phyloP scores from a whole-genome alignment of 1,284 basidiomycete species.

The Puccinia brachypodii region DNA sequence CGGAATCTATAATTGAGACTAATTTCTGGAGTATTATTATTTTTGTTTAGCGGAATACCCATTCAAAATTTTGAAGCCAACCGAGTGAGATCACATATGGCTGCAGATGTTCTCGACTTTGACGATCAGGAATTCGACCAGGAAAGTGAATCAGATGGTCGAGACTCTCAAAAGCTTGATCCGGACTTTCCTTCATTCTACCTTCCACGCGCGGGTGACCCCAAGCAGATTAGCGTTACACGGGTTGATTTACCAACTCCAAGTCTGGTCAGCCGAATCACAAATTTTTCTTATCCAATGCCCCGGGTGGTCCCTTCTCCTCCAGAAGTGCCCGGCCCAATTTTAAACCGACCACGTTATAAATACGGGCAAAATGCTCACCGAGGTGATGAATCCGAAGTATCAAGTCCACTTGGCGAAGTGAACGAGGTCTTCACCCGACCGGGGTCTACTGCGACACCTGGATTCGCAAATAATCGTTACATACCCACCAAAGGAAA shows the following conservation, averaged over 20 bases:
- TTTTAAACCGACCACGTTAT: slow-evolving; percentile 16
- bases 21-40: background rate
- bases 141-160: background rate
- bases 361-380: background rate
- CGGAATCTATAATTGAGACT: background rate
- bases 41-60: slow-evolving; percentile 20
- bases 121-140: background rate
- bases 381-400: background rate
- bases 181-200: slow-evolving; percentile 27
- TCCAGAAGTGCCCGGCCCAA: slow-evolving; percentile 18
- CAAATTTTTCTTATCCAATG: slow-evolving; percentile 21
- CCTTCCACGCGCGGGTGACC: slow-evolving; percentile 23
- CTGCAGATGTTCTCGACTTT: background rate
- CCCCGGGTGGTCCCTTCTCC: slow-evolving; percentile 11
- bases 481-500: slow-evolving; percentile 34
- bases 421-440: background rate
- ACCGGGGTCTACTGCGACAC: slow-evolving; percentile 30
- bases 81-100: slow-evolving; percentile 27
- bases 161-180: background rate
- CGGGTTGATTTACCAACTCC: background rate
- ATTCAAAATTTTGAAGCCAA: slow-evolving; percentile 31
- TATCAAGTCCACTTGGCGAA: background rate
- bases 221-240: slow-evolving; percentile 6
- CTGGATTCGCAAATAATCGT: slow-evolving; percentile 28
- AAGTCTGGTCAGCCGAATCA: background rate